Conservation (phyloP, 164 flowering plant species). For the Magnolia kwangsiensis region DNA sequence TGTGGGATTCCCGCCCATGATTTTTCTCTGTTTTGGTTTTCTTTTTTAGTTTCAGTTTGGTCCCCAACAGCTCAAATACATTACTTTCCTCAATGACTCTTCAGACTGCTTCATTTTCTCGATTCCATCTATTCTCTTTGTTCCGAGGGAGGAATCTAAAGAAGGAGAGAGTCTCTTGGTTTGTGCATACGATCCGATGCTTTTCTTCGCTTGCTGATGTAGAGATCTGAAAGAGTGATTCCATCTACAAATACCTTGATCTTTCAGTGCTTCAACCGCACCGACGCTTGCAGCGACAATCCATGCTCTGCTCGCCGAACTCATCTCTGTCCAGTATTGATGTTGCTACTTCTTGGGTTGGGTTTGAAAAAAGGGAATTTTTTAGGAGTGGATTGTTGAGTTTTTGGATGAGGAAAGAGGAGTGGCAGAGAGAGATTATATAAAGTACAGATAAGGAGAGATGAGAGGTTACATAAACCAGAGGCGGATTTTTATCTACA, state of each 20-base stretch:
- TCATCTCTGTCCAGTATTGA: not conserved
- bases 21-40: not conserved
- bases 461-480: not conserved
- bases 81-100: slow-evolving; percentile 21
- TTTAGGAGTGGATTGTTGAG: no score
- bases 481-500: not conserved
- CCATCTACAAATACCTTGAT: slow-evolving; percentile 26
- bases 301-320: slow-evolving; percentile 22
- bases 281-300: slow-evolving; percentile 22
- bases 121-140: not conserved
- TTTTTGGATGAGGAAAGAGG: not conserved
- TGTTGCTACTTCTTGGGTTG: no score
- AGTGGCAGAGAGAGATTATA: not conserved
- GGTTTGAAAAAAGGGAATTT: not conserved
- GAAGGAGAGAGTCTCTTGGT: slow-evolving; percentile 12
- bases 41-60: not conserved
- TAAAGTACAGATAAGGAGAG: not conserved
- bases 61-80: slow-evolving; percentile 25
- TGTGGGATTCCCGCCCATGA: no score
- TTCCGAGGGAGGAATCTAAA: not conserved
- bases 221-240: slow-evolving; percentile 14
- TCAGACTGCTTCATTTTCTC: slow-evolving; percentile 11
- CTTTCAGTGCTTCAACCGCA: slow-evolving; percentile 21
- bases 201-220: slow-evolving; percentile 15
- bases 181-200: slow-evolving; percentile 11